Percentiles rank a stretch among this genome's conserved stretches.
Evolutionary conservation across 139 green algal species (phyloP).

Genomic region (Picochlorum sp.): DNA sequence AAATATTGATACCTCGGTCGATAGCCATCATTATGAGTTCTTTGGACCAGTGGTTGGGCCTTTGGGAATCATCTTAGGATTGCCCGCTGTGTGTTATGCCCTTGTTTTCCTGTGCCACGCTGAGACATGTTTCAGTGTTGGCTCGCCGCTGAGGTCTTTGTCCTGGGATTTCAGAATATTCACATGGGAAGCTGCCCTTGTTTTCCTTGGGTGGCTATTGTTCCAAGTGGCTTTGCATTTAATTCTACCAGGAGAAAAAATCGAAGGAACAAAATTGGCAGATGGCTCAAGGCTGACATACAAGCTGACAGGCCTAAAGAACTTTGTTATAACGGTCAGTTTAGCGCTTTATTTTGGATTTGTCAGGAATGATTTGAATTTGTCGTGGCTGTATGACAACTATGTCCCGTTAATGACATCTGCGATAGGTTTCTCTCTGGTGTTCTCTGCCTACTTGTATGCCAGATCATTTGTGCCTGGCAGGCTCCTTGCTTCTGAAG

Average conservation of each 20-base stretch:
- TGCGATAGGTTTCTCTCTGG: constrained; percentile 42
- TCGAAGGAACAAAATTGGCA: constrained; percentile 48
- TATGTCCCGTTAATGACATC: constrained; percentile 71
- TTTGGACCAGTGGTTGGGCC: constrained; percentile 55
- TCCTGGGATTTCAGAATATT: constrained; percentile 30
- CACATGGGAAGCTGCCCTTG: constrained; percentile 37
- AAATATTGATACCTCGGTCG: too few relatives aligned
- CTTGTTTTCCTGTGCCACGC: constrained; percentile 43
- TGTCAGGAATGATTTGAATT: constrained; percentile 14
- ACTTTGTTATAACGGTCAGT: constrained; percentile 43
- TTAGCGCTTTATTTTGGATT: constrained; percentile 55
- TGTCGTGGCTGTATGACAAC: constrained; percentile 68
- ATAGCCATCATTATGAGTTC: constrained; percentile 44
- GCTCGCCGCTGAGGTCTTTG: constrained; percentile 8
- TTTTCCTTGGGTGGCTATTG: constrained; percentile 54
- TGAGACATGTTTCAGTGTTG: constrained; percentile 23
- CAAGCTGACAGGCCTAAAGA: constrained; percentile 71
- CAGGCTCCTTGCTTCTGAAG: constrained; percentile 32
- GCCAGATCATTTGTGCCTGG: constrained; percentile 29
- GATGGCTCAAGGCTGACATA: constrained; percentile 60
- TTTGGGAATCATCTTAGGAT: constrained; percentile 42
- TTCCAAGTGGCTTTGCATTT: constrained; percentile 63
- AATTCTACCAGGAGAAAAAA: constrained; percentile 54
- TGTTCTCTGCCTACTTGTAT: constrained; percentile 59
- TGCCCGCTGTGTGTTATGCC: constrained; percentile 49